Evolutionary conservation across 805 yeast species (phyloP).

Genomic region (Kodamaea kaohsiungensis): DNA sequence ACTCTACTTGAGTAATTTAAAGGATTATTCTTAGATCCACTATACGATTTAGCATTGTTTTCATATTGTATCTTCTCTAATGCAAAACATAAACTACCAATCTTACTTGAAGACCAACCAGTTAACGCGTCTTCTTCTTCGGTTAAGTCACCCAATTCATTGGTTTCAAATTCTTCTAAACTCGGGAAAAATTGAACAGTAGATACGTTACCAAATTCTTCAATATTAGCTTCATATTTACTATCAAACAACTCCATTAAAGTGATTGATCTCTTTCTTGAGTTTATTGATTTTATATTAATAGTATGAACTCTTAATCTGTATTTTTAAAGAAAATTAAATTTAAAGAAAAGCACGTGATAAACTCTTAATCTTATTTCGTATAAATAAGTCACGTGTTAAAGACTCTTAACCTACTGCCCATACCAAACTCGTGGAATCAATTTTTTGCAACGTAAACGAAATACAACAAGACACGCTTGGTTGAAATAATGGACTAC

Average conservation of each 20-base stretch:
- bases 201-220: not conserved
- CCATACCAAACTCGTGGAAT: not conserved
- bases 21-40: not conserved
- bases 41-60: slow-evolving; percentile 8
- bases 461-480: not conserved
- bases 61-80: slow-evolving; percentile 38
- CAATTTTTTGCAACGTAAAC: not conserved
- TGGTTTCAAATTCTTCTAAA: slow-evolving; percentile 11
- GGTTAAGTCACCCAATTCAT: slow-evolving; percentile 16
- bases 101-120: slow-evolving; percentile 48
- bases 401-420: not conserved
- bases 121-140: slow-evolving; percentile 30
- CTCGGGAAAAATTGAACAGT: slow-evolving; percentile 26
- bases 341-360: too few species aligned
- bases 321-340: too few species aligned
- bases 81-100: slow-evolving; percentile 50
- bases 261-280: not conserved
- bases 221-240: not conserved
- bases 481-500: slow-evolving; percentile 32
- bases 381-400: too few species aligned
- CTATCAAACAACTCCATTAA: slow-evolving; percentile 4
- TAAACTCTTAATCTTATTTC: too few species aligned
- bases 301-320: not conserved
- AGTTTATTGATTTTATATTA: too few species aligned
- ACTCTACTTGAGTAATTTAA: slow-evolving; percentile 10